phyloP scores from a whole-genome alignment of 1,284 basidiomycete species.

The Marasmius fiardii region DNA sequence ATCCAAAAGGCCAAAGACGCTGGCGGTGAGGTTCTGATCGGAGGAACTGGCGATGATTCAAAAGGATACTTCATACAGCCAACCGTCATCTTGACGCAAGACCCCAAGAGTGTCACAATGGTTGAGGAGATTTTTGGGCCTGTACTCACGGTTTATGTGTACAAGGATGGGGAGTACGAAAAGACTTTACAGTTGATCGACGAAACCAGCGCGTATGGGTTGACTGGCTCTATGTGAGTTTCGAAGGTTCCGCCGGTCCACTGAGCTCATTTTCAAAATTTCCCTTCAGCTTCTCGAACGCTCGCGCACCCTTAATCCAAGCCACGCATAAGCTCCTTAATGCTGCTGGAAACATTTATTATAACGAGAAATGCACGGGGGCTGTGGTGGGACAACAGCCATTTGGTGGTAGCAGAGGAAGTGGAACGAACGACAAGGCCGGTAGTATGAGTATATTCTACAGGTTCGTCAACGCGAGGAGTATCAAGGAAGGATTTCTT shows the following conservation, averaged over 20 bases:
- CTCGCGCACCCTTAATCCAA: conserved; percentile 73
- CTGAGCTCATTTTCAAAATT: conserved; percentile 3
- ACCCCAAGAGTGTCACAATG: conserved; percentile 91
- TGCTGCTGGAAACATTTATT: conserved; percentile 89
- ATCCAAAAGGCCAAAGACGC: conserved; percentile 87
- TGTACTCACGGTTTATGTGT: conserved; percentile 89
- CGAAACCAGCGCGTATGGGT: conserved; percentile 82
- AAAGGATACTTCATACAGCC: conserved; percentile 94
- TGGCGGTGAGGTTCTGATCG: conserved; percentile 86
- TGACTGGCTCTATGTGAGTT: conserved; percentile 86
- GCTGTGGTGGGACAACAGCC: conserved; percentile 96
- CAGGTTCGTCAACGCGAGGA: conserved; percentile 85
- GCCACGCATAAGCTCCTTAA: conserved; percentile 82
- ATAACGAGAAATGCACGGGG: conserved; percentile 96
- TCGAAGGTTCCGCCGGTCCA: not conserved
- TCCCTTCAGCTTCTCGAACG: conserved; percentile 67
- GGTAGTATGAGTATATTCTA: conserved; percentile 91
- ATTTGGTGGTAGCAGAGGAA: conserved; percentile 91
- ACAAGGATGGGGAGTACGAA: conserved; percentile 81
- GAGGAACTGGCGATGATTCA: conserved; percentile 88
- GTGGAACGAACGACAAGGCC: conserved; percentile 98
- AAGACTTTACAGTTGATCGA: conserved; percentile 88
- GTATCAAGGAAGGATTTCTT: conserved; percentile 96
- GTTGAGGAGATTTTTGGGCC: conserved; percentile 97
- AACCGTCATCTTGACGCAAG: conserved; percentile 92